A percentile compares a stretch with the other conserved stretches of the same genome.
These are phyloP conservation scores for Syncephalastrum contaminatum DNA, from an alignment of 371 early-diverging fungal genomes.

Conservation along the genomic window DNA sequence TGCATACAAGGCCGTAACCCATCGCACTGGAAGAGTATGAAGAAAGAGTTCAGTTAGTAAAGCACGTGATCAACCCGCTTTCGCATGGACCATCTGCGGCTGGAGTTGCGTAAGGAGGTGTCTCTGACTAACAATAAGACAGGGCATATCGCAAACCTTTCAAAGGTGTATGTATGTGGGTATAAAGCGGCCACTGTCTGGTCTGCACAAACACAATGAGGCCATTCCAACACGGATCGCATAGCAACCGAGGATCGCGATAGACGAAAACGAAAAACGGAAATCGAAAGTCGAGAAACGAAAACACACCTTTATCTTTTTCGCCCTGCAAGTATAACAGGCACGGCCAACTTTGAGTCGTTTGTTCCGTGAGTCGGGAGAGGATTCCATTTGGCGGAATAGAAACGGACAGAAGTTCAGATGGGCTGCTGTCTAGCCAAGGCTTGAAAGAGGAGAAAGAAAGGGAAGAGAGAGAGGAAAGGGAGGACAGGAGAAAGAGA, in stretches of 20 bases:
- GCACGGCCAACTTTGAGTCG: constrained; percentile 46
- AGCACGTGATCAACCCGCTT: background rate
- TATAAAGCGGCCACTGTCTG: too few relatives aligned
- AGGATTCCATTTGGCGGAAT: constrained; percentile 6
- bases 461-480: background rate
- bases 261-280: background rate
- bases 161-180: background rate
- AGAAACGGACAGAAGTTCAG: background rate
- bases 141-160: background rate
- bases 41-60: background rate
- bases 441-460: background rate
- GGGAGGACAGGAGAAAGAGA: constrained; percentile 3
- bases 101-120: background rate
- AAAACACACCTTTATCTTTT: constrained; percentile 45
- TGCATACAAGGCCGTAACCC: constrained; percentile 56
- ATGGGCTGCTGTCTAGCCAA: background rate
- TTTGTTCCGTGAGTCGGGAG: constrained; percentile 23
- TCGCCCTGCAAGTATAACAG: constrained; percentile 47
- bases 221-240: too few relatives aligned
- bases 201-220: too few relatives aligned
- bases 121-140: background rate
- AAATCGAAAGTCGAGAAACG: background rate
- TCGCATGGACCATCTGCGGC: background rate
- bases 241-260: constrained; percentile 1
- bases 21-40: constrained; percentile 40